A percentile compares a stretch with the other conserved stretches of the same genome.
phyloP scores from a whole-genome alignment of 2,329 filamentous ascomycete species.

The Eutypella sp. region DNA sequence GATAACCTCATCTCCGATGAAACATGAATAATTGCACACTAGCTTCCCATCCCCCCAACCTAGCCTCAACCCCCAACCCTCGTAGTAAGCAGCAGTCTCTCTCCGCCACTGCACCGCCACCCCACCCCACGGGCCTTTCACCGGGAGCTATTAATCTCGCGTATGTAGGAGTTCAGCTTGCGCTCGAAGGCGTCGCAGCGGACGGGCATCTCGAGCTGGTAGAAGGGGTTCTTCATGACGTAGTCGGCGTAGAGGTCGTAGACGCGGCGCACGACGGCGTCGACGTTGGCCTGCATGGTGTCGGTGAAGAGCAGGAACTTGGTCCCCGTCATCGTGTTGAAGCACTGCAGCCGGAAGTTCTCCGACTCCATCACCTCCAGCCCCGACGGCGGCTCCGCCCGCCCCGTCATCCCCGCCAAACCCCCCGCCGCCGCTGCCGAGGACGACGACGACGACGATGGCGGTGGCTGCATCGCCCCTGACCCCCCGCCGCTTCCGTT shows the following conservation, averaged over 20 bases:
- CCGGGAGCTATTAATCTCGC: conserved; percentile 59
- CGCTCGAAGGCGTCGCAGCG: conserved; percentile 93
- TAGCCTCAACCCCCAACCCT: not conserved
- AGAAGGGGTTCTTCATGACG: conserved; percentile 99
- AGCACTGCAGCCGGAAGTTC: conserved; percentile 93
- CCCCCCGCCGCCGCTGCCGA: not conserved
- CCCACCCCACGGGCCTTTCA: conserved; percentile 29
- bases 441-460: too few species aligned
- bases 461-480: too few species aligned
- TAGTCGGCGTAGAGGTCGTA: conserved; percentile 96
- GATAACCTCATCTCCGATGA: not conserved
- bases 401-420: conserved; percentile 29
- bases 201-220: conserved; percentile 95
- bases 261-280: conserved; percentile 74
- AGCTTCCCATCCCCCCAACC: not conserved
- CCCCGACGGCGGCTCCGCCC: conserved; percentile 66
- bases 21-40: too few species aligned
- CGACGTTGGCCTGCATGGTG: conserved; percentile 78
- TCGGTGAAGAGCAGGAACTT: conserved; percentile 98
- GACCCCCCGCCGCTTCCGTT: conserved; percentile 7
- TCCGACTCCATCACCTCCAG: conserved; percentile 91
- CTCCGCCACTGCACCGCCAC: not conserved
- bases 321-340: conserved; percentile 86
- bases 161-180: conserved; percentile 74
- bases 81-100: not conserved